These are phyloP conservation scores for Thecamonas trahens DNA, from an alignment of 78 protist species.

Conservation along the genomic window DNA sequence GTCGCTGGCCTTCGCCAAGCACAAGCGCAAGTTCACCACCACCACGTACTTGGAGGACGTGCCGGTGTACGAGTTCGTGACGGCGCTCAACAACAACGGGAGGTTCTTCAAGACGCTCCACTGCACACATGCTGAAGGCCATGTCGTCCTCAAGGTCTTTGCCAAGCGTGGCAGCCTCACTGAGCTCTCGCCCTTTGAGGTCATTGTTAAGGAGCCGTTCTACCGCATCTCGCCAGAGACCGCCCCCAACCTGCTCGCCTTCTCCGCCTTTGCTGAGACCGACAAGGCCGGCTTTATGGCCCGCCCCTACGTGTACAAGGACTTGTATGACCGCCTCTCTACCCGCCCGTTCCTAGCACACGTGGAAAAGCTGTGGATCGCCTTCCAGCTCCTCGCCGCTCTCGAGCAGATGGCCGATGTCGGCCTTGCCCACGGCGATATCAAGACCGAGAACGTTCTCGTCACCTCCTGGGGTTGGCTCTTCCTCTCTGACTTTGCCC, in stretches of 20 bases:
- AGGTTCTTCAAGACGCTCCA: conserved; percentile 53
- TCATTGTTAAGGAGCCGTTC: conserved; percentile 5
- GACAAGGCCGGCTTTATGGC: conserved; percentile 59
- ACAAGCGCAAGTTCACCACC: no score
- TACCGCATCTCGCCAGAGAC: conserved; percentile 23
- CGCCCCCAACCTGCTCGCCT: conserved; percentile 66
- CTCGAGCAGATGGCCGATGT: conserved; percentile 32
- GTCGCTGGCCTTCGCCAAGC: no score
- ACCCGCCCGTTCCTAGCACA: conserved; percentile 68
- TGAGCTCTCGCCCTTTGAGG: conserved; percentile 18
- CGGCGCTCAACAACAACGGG: no score
- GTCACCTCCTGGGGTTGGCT: conserved; percentile 71
- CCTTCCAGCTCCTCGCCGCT: conserved; percentile 74
- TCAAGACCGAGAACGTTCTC: conserved; percentile 71
- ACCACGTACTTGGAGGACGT: no score
- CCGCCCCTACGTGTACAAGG: conserved; percentile 58
- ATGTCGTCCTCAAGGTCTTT: conserved; percentile 70
- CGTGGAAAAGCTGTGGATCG: conserved; percentile 70
- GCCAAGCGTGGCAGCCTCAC: conserved; percentile 34
- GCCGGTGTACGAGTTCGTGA: no score
- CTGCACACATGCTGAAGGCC: conserved; percentile 39
- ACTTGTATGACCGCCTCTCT: conserved; percentile 54
- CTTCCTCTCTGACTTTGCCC: conserved; percentile 58
- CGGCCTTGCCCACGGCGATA: conserved; percentile 54
- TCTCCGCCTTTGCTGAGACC: conserved; percentile 48